Evolutionary conservation across 2,329 filamentous ascomycete genomes (phyloP).

Genomic region (Paramyrothecium sp.): DNA sequence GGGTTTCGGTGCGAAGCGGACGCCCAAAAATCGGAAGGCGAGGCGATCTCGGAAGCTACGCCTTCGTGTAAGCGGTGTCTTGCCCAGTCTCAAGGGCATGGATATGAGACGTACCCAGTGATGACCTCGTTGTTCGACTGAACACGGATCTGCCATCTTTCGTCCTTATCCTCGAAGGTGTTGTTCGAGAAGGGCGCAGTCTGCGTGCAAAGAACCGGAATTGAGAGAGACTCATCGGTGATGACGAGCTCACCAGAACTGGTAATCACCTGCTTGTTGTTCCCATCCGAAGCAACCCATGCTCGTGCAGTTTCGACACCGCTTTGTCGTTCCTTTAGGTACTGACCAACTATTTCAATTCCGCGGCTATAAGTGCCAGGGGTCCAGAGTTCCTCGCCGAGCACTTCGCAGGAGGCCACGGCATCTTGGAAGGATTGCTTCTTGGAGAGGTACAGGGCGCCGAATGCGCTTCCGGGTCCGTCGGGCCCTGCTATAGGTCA

Average conservation of each 20-base stretch:
- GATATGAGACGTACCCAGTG: neutral
- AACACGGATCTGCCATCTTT: neutral
- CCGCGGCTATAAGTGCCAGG: neutral
- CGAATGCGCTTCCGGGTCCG: neutral
- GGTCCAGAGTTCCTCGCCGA: constrained; percentile 2
- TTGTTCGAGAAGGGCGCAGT: constrained; percentile 1
- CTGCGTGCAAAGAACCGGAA: constrained; percentile 1
- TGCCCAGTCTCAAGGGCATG: neutral
- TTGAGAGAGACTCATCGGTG: neutral
- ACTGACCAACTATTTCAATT: neutral
- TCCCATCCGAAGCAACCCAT: neutral
- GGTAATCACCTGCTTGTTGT: neutral
- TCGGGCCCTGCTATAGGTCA: neutral
- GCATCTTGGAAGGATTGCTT: neutral
- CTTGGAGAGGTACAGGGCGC: neutral
- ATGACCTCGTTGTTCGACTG: constrained; percentile 1
- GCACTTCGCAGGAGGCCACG: neutral
- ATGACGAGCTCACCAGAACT: neutral
- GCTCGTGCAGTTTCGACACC: neutral
- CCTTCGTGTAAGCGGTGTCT: neutral
- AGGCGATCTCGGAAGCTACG: constrained; percentile 1
- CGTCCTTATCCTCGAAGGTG: neutral
- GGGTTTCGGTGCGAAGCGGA: constrained; percentile 1
- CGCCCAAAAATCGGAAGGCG: neutral
- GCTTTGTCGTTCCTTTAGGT: neutral